These are phyloP conservation scores for Trichoderma pleuroti DNA, from an alignment of 2,329 filamentous ascomycete species.

Conservation along the genomic window DNA sequence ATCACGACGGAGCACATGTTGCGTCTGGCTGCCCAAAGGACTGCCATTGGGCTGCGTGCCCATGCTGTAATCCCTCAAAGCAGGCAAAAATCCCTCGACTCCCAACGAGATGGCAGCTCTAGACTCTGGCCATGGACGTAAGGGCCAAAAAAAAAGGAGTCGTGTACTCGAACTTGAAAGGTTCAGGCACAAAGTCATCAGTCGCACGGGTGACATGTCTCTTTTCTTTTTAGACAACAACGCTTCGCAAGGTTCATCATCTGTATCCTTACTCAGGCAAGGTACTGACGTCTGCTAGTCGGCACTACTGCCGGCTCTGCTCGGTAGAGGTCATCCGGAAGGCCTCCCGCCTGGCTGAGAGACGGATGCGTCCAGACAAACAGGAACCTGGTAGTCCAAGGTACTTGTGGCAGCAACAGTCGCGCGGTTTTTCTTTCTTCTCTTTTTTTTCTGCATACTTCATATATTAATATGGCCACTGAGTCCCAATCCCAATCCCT, in stretches of 20 bases:
- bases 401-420: not conserved
- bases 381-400: not conserved
- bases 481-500: not conserved
- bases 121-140: not conserved
- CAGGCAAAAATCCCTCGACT: constrained; percentile 6
- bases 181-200: not conserved
- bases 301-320: constrained; percentile 15
- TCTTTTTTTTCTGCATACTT: not conserved
- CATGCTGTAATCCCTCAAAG: constrained; percentile 3
- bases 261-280: not conserved
- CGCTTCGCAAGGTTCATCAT: not conserved
- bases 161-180: not conserved
- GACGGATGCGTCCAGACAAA: not conserved
- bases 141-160: not conserved
- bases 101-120: not conserved
- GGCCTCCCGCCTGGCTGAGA: constrained; percentile 1
- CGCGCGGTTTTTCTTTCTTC: not conserved
- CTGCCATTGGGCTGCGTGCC: constrained; percentile 4
- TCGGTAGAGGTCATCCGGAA: constrained; percentile 11
- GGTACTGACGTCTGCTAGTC: constrained; percentile 4
- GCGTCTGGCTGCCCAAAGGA: constrained; percentile 2
- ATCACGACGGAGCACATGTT: not conserved
- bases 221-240: not conserved
- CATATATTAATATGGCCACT: not conserved
- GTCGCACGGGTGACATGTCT: not conserved